Base-by-base conservation (phyloP, 192 early-diverging fungal species). In the Spizellomyces sp. region DNA sequence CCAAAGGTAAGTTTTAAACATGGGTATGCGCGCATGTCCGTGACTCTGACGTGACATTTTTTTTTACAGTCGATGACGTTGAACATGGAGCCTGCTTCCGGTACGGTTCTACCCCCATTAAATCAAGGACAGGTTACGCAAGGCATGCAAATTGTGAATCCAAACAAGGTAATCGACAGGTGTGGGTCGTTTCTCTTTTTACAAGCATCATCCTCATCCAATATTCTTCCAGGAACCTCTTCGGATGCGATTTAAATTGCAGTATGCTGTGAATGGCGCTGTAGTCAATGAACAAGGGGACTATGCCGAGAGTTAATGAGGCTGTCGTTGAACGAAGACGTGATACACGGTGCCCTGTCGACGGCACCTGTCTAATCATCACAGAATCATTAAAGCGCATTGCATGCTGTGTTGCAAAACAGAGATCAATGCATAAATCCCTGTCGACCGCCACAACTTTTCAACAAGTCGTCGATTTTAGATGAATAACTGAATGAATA, bases 221-320 rank as follows among this genome's bases (percentile, higher is more conserved):
- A 61, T 61, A 10, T 5, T 44, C 46, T n/a, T 17, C 15, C 47
- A 82, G 80, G 79, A 83, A 52, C 62, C 75, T 3, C 47, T 87
- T 17, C 77, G 81, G 21, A 10, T 87, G 27, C 57, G 80, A 59
- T 87, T 80, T 59, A 78, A 75, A 42, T 61, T 87, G 7, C 69
- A 69, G 52, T 87, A 87, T 63, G 67, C 70, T 10, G 67, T 87
- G 41, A 87, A 87, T 69, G 85, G 85, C n/a, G 85, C 85, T 12
- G n/a, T 75, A 22, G 85, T 87, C 4, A 80, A 80, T 45, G 85
- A 87, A 57, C 12, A 56, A 8, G 85, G 85, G 6, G 85, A 87
- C 27, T 79, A 54, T 19, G 73, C 54, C 22, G 54, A 56, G n/a
- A 56, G 54, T 56, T 56, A 56, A 22, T 19, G n/a, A 56, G 54